Percentiles rank a stretch among this genome's conserved stretches.
Conservation (phyloP, 192 early-diverging fungal species). For the Rhizophagus prolifer region DNA sequence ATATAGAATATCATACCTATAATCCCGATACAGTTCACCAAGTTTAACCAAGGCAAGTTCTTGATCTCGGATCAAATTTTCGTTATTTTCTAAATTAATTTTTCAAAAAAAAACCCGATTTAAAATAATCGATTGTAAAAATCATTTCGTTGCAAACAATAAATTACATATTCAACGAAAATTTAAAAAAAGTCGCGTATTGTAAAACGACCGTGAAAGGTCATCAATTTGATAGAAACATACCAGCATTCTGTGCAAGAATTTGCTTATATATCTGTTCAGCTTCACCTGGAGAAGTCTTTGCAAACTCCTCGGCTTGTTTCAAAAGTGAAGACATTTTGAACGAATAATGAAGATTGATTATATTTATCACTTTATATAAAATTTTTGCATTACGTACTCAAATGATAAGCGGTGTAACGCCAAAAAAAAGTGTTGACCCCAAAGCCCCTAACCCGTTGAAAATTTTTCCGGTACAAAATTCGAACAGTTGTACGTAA, state of each 20-base stretch:
- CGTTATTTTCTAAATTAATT: constrained; percentile 15
- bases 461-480: too few species aligned
- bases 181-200: background rate
- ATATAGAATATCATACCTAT: constrained; percentile 43
- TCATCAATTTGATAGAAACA: background rate
- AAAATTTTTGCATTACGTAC: too few species aligned
- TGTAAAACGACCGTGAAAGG: background rate
- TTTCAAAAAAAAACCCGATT: constrained; percentile 1
- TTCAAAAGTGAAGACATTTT: constrained; percentile 39
- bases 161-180: too few species aligned
- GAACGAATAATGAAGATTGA: too few species aligned
- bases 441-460: too few species aligned
- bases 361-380: too few species aligned
- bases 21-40: constrained; percentile 69
- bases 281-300: constrained; percentile 62
- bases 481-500: too few species aligned
- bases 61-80: constrained; percentile 58
- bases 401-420: too few species aligned
- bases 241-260: constrained; percentile 36
- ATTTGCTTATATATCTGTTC: constrained; percentile 62
- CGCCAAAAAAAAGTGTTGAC: too few species aligned
- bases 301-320: constrained; percentile 58
- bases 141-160: background rate
- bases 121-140: background rate
- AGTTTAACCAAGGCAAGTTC: constrained; percentile 73